A percentile compares a stretch with the other conserved stretches of the same genome.
These are phyloP conservation scores for Neotropicomus parvogracilis DNA, from an alignment of 1,284 basidiomycete species.

Conservation along the genomic window DNA sequence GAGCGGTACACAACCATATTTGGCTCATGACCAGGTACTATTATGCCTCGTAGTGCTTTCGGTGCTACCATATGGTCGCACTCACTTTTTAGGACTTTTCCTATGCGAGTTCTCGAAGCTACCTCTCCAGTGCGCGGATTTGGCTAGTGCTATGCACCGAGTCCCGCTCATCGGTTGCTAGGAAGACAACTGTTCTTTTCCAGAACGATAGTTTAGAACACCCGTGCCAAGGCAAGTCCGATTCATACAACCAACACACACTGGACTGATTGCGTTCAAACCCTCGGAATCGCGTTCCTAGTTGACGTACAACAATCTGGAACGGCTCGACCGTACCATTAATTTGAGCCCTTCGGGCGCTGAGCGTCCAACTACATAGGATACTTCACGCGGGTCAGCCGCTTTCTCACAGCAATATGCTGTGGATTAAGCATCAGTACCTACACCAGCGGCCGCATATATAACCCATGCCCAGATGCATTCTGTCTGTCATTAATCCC, in stretches of 20 bases:
- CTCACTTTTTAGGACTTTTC: neutral
- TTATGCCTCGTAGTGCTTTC: too few species aligned
- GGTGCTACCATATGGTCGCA: neutral
- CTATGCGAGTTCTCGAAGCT: neutral
- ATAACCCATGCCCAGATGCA: conserved; percentile 8
- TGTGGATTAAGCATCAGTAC: conserved; percentile 15
- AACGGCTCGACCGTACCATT: neutral
- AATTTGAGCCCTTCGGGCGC: neutral
- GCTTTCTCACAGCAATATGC: conserved; percentile 27
- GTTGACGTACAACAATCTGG: conserved; percentile 10
- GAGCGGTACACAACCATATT: conserved; percentile 14
- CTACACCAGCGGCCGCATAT: conserved; percentile 3
- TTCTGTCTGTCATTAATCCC: conserved; percentile 1
- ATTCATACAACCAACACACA: neutral
- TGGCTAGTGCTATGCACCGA: conserved; percentile 6
- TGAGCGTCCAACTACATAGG: neutral
- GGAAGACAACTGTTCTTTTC: conserved; percentile 26
- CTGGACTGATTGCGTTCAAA: conserved; percentile 13
- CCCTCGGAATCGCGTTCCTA: conserved; percentile 22
- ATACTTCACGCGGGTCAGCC: neutral
- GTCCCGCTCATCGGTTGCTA: neutral
- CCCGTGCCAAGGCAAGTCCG: neutral
- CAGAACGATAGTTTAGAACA: conserved; percentile 20
- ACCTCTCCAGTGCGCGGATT: neutral
- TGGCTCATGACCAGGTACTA: conserved; percentile 1